Conservation (phyloP, 129 eudicot genomes). For the Lonicera japonica region DNA sequence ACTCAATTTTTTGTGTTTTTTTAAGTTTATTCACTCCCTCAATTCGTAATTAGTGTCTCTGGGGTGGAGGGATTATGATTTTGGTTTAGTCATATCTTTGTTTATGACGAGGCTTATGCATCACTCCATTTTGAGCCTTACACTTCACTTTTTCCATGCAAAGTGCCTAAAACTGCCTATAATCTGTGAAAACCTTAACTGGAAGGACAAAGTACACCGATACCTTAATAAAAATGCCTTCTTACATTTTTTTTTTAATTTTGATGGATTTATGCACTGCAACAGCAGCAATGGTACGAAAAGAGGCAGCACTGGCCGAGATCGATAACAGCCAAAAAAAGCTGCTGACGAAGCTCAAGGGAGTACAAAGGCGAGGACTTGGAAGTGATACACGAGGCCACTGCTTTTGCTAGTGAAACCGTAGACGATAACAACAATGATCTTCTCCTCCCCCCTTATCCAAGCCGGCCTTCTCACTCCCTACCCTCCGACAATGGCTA, state of each 20-base stretch:
- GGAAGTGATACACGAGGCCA: slow-evolving; percentile 73
- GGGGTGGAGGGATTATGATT: too few species aligned
- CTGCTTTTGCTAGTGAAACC: slow-evolving; percentile 72
- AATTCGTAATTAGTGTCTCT: too few species aligned
- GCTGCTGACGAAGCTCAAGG: slow-evolving; percentile 66
- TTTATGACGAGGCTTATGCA: too few species aligned
- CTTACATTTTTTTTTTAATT: slow-evolving; percentile 6
- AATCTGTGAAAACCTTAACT: too few species aligned
- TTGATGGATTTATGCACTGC: slow-evolving; percentile 47
- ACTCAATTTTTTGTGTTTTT: too few species aligned
- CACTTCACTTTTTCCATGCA: too few species aligned
- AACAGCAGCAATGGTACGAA: slow-evolving; percentile 92
- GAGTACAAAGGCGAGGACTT: slow-evolving; percentile 71
- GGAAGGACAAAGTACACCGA: background rate
- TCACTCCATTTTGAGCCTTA: too few species aligned
- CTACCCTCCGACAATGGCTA: slow-evolving; percentile 21
- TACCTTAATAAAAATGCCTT: background rate
- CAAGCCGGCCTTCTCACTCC: slow-evolving; percentile 51
- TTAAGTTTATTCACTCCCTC: too few species aligned
- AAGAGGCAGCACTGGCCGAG: slow-evolving; percentile 65
- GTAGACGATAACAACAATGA: slow-evolving; percentile 63
- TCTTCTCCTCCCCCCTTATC: slow-evolving; percentile 89
- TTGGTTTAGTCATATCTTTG: too few species aligned
- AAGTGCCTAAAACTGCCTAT: too few species aligned
- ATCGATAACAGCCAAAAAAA: slow-evolving; percentile 65